These are phyloP conservation scores for Lactifluus piperatus DNA, from an alignment of 768 basidiomycete genomes.

Conservation along the genomic window DNA sequence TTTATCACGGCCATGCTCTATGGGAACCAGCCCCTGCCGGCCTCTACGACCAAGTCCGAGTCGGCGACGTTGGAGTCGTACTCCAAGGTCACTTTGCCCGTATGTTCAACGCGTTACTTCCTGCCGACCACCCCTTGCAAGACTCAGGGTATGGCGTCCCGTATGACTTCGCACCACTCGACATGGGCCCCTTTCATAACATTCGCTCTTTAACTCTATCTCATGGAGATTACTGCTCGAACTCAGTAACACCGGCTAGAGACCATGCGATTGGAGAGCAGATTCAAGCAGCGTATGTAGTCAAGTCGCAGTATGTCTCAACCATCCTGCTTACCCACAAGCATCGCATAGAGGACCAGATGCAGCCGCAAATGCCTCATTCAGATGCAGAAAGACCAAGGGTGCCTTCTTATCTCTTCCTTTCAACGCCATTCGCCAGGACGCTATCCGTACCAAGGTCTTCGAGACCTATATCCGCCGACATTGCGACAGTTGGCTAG, in stretches of 20 bases:
- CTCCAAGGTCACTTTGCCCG: constrained; percentile 17
- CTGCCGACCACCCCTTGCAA: not conserved
- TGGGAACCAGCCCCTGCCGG: constrained; percentile 18
- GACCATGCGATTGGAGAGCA: not conserved
- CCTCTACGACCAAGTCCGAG: constrained; percentile 18
- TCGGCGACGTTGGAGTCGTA: constrained; percentile 21
- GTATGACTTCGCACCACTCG: not conserved
- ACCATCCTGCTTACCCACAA: not conserved
- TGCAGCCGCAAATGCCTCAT: not conserved
- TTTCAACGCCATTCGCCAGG: not conserved
- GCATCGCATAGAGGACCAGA: not conserved
- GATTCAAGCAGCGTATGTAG: constrained; percentile 6
- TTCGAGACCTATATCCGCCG: constrained; percentile 15
- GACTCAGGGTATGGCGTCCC: not conserved
- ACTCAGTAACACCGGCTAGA: not conserved
- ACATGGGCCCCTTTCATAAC: constrained; percentile 10
- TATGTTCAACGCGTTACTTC: constrained; percentile 19
- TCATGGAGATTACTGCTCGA: not conserved
- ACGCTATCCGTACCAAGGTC: constrained; percentile 11
- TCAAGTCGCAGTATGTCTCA: not conserved
- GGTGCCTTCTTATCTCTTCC: constrained; percentile 13
- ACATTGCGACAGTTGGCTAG: constrained; percentile 18
- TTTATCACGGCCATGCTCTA: constrained; percentile 14
- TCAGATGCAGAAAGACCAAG: constrained; percentile 2
- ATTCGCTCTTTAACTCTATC: not conserved